phyloP scores from a whole-genome alignment of 2,329 filamentous ascomycete genomes.

The Calycina marina region DNA sequence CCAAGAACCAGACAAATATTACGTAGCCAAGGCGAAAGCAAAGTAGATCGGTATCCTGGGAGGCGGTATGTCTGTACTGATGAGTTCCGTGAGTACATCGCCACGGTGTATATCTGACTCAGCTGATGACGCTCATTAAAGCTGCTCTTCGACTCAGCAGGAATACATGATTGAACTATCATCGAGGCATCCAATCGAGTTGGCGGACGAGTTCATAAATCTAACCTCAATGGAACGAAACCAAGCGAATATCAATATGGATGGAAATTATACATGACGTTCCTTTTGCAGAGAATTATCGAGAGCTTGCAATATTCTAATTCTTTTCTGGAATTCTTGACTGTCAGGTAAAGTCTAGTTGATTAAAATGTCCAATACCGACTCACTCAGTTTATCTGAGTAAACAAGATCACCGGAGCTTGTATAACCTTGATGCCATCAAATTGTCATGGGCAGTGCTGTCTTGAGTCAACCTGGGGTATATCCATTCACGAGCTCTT shows the following conservation, averaged over 20 bases:
- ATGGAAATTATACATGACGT: too few relatives aligned
- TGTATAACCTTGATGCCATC: too few relatives aligned
- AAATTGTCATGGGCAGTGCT: too few relatives aligned
- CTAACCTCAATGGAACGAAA: constrained; percentile 39
- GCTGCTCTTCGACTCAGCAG: constrained; percentile 33
- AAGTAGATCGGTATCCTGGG: constrained; percentile 49
- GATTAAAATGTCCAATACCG: too few relatives aligned
- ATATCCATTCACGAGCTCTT: too few relatives aligned
- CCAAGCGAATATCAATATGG: constrained; percentile 50
- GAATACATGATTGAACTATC: constrained; percentile 37
- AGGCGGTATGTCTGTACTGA: constrained; percentile 49
- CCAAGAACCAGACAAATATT: constrained; percentile 37
- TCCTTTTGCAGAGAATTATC: too few relatives aligned
- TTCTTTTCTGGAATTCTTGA: too few relatives aligned
- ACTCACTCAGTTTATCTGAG: too few relatives aligned
- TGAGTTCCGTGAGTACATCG: constrained; percentile 26
- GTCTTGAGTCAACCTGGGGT: too few relatives aligned
- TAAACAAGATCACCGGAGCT: too few relatives aligned
- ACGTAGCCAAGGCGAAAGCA: constrained; percentile 37
- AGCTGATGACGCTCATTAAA: constrained; percentile 3
- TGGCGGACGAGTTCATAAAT: constrained; percentile 49
- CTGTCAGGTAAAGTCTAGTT: too few relatives aligned
- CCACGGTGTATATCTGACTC: neutral
- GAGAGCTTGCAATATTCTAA: too few relatives aligned
- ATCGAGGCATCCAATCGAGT: constrained; percentile 45